Conservation (phyloP, 352 stramenopile species). For the Hyphochytrium catenoides region DNA sequence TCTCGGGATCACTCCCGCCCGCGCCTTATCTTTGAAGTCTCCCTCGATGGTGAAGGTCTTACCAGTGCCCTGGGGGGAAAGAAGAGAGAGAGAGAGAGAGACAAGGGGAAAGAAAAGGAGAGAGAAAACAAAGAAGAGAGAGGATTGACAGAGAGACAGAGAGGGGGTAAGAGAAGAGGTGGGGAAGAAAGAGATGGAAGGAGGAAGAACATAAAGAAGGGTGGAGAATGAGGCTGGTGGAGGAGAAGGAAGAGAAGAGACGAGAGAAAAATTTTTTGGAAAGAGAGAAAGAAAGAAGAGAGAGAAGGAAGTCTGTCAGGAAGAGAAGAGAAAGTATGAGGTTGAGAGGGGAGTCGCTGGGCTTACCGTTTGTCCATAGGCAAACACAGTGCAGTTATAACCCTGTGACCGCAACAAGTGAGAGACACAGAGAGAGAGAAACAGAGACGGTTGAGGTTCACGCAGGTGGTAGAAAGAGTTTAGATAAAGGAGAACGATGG, state of each 20-base stretch:
- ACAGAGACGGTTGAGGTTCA: background rate
- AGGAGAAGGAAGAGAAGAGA: no score
- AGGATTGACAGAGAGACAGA: background rate
- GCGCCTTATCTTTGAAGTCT: slow-evolving; percentile 51
- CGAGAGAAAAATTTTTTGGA: no score
- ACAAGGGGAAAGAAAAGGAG: background rate
- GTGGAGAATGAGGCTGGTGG: no score
- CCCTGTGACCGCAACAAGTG: slow-evolving; percentile 14
- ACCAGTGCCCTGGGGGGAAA: slow-evolving; percentile 75
- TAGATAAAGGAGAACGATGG: slow-evolving; percentile 1
- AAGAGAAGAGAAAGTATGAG: no score
- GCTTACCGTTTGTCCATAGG: slow-evolving; percentile 93
- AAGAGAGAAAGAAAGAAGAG: no score
- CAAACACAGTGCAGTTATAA: slow-evolving; percentile 90
- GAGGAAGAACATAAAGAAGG: no score
- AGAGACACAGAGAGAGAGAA: background rate
- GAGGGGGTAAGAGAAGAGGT: no score
- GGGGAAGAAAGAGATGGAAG: no score
- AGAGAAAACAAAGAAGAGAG: background rate
- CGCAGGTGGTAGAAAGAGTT: background rate
- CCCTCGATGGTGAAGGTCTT: slow-evolving; percentile 98
- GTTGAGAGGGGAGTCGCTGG: no score
- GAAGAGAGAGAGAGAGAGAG: background rate
- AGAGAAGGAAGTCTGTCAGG: no score
- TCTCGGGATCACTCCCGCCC: slow-evolving; percentile 80